A percentile compares a stretch with the other conserved stretches of the same genome.
Conservation (phyloP, 768 basidiomycete genomes). For the Boletus tomentosulus region DNA sequence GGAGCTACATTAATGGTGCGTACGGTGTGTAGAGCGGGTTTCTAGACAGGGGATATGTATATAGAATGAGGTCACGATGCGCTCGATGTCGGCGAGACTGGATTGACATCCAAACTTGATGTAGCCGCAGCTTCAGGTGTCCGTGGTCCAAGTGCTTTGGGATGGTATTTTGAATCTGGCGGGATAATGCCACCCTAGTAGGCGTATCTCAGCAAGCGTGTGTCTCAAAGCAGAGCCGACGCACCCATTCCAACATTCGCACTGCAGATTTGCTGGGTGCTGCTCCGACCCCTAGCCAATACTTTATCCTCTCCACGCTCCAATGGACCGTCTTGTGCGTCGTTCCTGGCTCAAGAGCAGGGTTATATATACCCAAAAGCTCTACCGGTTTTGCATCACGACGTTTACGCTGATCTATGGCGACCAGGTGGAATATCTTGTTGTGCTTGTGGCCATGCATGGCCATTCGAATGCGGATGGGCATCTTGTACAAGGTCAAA, state of each 20-base stretch:
- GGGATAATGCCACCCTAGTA: constrained; percentile 63
- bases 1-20: constrained; percentile 13
- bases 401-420: constrained; percentile 62
- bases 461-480: constrained; percentile 81
- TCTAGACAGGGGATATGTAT: too few species aligned
- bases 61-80: constrained; percentile 9
- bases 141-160: constrained; percentile 30
- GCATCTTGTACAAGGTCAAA: constrained; percentile 44
- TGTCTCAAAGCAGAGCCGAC: background rate
- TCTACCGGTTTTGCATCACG: constrained; percentile 88
- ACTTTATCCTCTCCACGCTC: constrained; percentile 86
- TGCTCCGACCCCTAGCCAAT: constrained; percentile 87
- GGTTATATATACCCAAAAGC: constrained; percentile 80
- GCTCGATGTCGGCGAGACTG: background rate
- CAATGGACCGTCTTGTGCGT: constrained; percentile 76
- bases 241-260: constrained; percentile 72
- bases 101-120: background rate
- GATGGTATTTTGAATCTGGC: constrained; percentile 53
- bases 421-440: constrained; percentile 83
- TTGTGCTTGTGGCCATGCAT: constrained; percentile 73
- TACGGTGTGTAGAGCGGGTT: background rate
- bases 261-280: constrained; percentile 75
- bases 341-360: constrained; percentile 48
- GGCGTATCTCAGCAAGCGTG: constrained; percentile 4
- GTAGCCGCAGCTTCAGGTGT: background rate